These are phyloP conservation scores for Leishmania amazonensis DNA, from an alignment of 208 protist genomes.

Conservation along the genomic window DNA sequence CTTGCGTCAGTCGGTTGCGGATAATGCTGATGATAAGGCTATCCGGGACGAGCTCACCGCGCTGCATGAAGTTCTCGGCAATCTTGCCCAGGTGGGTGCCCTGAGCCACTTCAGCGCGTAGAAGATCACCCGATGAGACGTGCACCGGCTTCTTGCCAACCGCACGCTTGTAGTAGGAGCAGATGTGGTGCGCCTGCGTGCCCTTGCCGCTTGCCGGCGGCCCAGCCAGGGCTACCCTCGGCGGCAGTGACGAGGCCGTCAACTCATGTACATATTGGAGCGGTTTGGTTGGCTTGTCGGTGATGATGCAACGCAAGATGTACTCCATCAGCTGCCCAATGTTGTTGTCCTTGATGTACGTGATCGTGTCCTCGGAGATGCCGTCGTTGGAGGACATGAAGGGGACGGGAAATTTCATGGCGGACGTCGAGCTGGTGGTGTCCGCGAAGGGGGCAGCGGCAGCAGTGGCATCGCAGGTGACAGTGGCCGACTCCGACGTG, in stretches of 20 bases:
- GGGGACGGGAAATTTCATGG: neutral
- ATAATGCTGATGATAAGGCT: conserved; percentile 72
- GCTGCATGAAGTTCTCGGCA: conserved; percentile 63
- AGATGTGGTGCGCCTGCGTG: conserved; percentile 74
- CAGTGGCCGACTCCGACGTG: neutral
- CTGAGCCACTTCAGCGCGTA: conserved; percentile 63
- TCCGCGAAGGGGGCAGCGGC: neutral
- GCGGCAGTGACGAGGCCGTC: conserved; percentile 47
- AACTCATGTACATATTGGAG: conserved; percentile 63
- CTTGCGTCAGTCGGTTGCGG: conserved; percentile 62
- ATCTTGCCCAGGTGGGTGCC: conserved; percentile 66
- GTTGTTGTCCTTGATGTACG: conserved; percentile 81
- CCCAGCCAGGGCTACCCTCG: conserved; percentile 79
- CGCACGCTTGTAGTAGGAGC: conserved; percentile 45
- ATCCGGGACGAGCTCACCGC: conserved; percentile 77
- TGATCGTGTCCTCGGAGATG: conserved; percentile 62
- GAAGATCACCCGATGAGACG: conserved; percentile 86
- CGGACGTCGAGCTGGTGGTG: neutral
- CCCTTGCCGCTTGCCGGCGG: conserved; percentile 84
- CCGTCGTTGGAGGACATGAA: conserved; percentile 34
- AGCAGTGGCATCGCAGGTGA: neutral
- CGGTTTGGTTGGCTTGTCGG: conserved; percentile 70
- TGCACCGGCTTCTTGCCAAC: conserved; percentile 59
- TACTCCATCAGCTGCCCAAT: conserved; percentile 85
- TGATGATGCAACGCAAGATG: conserved; percentile 68